Evolutionary conservation across 768 basidiomycete species (phyloP).

Genomic region (Collybiopsis confluens): DNA sequence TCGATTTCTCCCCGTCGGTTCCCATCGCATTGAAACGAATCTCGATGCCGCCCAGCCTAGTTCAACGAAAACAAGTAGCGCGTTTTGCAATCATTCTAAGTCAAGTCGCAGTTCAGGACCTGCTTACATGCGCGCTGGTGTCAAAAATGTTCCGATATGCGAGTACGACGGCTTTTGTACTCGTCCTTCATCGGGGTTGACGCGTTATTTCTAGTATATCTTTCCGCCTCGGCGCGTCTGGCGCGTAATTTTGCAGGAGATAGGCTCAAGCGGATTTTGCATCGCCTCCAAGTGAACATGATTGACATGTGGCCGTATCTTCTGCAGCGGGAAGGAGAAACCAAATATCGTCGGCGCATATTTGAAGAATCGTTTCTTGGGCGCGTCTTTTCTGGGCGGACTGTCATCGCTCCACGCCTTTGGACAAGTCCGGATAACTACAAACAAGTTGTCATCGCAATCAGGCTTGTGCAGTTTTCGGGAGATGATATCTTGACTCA

Average conservation of each 20-base stretch:
- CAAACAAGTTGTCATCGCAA: constrained; percentile 50
- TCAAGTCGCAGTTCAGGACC: constrained; percentile 38
- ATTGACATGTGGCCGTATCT: constrained; percentile 77
- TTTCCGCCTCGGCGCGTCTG: constrained; percentile 54
- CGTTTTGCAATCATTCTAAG: constrained; percentile 52
- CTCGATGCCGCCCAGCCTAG: constrained; percentile 52
- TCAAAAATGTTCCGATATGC: constrained; percentile 64
- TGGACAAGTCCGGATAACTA: constrained; percentile 61
- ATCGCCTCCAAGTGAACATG: constrained; percentile 37
- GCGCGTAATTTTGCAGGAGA: constrained; percentile 41
- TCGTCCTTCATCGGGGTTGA: constrained; percentile 8
- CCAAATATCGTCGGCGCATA: constrained; percentile 24
- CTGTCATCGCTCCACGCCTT: constrained; percentile 37
- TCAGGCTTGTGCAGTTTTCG: constrained; percentile 38
- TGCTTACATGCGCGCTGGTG: constrained; percentile 43
- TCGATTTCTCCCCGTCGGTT: constrained; percentile 29
- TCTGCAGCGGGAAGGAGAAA: constrained; percentile 42
- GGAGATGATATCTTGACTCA: background rate
- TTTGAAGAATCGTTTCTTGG: constrained; percentile 53
- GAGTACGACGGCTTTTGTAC: constrained; percentile 32
- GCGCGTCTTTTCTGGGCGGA: constrained; percentile 24
- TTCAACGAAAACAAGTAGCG: constrained; percentile 53
- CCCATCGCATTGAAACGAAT: constrained; percentile 32
- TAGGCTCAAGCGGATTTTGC: constrained; percentile 38
- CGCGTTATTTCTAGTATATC: constrained; percentile 42